These are phyloP conservation scores for Cyamopsis tetragonoloba DNA, from an alignment of 306 rosid genomes.

Conservation along the genomic window DNA sequence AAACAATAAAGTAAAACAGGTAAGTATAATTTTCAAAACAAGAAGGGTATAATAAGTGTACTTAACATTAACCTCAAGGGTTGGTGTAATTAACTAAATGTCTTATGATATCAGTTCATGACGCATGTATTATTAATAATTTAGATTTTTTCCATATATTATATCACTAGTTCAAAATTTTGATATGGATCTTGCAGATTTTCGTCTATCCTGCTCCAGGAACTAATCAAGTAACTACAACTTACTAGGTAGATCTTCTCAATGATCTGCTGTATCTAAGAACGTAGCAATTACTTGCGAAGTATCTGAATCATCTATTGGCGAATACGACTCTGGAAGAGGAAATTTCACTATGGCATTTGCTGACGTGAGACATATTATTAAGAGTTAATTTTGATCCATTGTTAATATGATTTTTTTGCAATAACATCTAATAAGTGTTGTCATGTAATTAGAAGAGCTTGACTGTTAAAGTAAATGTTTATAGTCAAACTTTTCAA, in stretches of 20 bases:
- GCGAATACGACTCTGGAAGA: not conserved
- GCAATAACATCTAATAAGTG: not conserved
- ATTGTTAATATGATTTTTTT: not conserved
- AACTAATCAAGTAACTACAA: not conserved
- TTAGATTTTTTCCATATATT: not conserved
- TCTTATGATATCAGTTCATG: too few species aligned
- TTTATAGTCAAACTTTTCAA: too few species aligned
- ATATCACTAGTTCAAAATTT: not conserved
- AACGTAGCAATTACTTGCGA: not conserved
- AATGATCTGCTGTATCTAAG: not conserved
- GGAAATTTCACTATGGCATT: not conserved
- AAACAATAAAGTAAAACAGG: too few species aligned
- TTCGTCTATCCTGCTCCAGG: not conserved
- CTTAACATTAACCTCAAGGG: too few species aligned
- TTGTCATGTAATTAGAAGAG: too few species aligned
- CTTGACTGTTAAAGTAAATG: too few species aligned
- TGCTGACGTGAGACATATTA: not conserved
- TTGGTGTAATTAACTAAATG: too few species aligned
- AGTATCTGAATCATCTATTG: not conserved
- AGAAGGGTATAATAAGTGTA: too few species aligned
- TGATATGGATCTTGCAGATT: not conserved
- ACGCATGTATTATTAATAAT: not conserved
- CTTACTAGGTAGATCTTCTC: not conserved
- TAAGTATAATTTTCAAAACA: too few species aligned
- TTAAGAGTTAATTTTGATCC: not conserved